phyloP scores from a whole-genome alignment of 2,329 filamentous ascomycete species.

The Raffaelea arxii region DNA sequence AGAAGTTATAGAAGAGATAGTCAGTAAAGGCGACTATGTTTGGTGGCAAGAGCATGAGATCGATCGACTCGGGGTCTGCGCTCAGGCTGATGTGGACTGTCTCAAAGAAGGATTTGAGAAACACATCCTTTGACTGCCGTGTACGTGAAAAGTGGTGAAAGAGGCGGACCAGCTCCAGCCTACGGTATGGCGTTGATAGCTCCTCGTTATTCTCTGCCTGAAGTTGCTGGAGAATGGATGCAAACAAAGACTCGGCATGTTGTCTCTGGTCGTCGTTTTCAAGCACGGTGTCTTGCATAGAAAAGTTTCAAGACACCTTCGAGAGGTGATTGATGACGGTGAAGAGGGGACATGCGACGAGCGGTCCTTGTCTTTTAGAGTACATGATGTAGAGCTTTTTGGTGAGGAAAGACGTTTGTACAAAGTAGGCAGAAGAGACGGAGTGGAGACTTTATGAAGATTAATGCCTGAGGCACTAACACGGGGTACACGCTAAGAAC shows the following conservation, averaged over 20 bases:
- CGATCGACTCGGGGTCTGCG: not conserved
- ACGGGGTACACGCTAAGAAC: too few relatives aligned
- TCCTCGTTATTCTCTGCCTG: not conserved
- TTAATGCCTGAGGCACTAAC: too few relatives aligned
- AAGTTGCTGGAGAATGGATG: constrained; percentile 1
- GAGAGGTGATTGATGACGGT: not conserved
- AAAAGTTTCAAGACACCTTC: constrained; percentile 1
- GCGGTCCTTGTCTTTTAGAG: too few relatives aligned
- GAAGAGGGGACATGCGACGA: too few relatives aligned
- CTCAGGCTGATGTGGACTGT: not conserved
- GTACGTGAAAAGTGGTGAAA: not conserved
- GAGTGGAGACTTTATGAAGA: too few relatives aligned
- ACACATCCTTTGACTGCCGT: constrained; percentile 1
- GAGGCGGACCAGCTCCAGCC: not conserved
- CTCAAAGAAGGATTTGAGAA: not conserved
- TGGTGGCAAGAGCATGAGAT: not conserved
- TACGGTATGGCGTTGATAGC: not conserved
- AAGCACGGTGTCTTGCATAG: not conserved
- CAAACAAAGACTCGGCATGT: constrained; percentile 1
- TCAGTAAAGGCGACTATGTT: not conserved
- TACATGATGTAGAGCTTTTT: not conserved
- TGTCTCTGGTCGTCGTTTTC: constrained; percentile 1
- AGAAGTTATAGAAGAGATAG: not conserved
- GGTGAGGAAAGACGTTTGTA: too few relatives aligned
- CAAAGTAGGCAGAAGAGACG: too few relatives aligned